Conservation (phyloP, 495 filamentous ascomycete genomes). For the Hypoxylon fuscum region DNA sequence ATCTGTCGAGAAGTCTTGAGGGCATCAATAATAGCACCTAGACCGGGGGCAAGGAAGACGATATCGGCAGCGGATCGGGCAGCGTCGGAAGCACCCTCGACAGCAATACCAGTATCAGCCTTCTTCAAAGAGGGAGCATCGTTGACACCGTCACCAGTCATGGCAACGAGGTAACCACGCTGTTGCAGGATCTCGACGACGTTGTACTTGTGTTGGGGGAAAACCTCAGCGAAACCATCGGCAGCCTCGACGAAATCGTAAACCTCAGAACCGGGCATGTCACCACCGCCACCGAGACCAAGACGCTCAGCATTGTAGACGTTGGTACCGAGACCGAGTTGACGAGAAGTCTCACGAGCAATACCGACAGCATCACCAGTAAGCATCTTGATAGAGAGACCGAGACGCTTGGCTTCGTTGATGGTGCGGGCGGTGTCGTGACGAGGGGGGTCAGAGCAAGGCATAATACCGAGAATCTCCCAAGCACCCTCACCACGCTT, state of each 20-base stretch:
- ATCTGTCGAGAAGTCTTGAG: slow-evolving; percentile 95
- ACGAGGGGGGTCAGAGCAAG: slow-evolving; percentile 89
- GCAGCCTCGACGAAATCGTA: slow-evolving; percentile 95
- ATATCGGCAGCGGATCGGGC: slow-evolving; percentile 93
- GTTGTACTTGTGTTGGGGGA: slow-evolving; percentile 98
- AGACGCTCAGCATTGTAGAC: slow-evolving; percentile 92
- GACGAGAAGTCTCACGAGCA: slow-evolving; percentile 87
- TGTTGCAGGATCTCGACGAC: slow-evolving; percentile 97
- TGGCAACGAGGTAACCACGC: slow-evolving; percentile 94
- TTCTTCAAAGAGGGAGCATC: slow-evolving; percentile 97
- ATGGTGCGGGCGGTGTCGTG: slow-evolving; percentile 91
- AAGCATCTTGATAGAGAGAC: slow-evolving; percentile 94
- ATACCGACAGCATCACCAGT: slow-evolving; percentile 96
- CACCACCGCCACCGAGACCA: slow-evolving; percentile 82
- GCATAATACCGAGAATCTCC: slow-evolving; percentile 95
- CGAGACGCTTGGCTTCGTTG: slow-evolving; percentile 85
- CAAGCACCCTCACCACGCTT: slow-evolving; percentile 78
- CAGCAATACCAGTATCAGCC: slow-evolving; percentile 92
- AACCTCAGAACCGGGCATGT: slow-evolving; percentile 90
- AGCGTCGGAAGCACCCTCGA: slow-evolving; percentile 92
- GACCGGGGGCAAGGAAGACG: slow-evolving; percentile 89
- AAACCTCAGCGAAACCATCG: slow-evolving; percentile 95
- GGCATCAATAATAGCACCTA: slow-evolving; percentile 91
- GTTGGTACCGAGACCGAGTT: slow-evolving; percentile 91
- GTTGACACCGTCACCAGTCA: slow-evolving; percentile 99